A percentile compares a stretch with the other conserved stretches of the same genome.
Conservation (phyloP, 805 yeast genomes). For the Candida pseudofarinosa region DNA sequence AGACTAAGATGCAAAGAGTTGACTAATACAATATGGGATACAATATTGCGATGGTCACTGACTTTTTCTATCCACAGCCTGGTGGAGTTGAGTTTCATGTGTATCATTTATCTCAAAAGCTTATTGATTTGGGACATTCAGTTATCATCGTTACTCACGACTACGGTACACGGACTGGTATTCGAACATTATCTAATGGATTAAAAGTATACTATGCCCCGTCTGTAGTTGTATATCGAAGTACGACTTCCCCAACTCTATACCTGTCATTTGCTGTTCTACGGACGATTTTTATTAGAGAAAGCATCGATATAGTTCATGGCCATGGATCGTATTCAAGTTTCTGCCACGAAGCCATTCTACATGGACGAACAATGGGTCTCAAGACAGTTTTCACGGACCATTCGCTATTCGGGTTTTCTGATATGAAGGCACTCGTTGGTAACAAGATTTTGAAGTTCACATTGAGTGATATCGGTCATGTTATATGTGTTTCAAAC, state of each 20-base stretch:
- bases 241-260: conserved; percentile 83
- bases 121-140: conserved; percentile 76
- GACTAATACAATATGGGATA: conserved; percentile 17
- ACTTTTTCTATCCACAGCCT: conserved; percentile 96
- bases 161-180: conserved; percentile 77
- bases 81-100: conserved; percentile 98
- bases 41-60: conserved; percentile 75
- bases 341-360: conserved; percentile 81
- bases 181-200: conserved; percentile 82
- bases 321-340: conserved; percentile 91
- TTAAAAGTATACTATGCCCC: conserved; percentile 92
- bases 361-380: conserved; percentile 95
- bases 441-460: conserved; percentile 86
- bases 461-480: conserved; percentile 80
- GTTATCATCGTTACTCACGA: conserved; percentile 88
- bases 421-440: conserved; percentile 74
- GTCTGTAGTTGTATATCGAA: conserved; percentile 70
- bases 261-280: conserved; percentile 83
- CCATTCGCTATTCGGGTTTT: conserved; percentile 93
- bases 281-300: conserved; percentile 81
- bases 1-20: not conserved
- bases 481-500: conserved; percentile 93
- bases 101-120: conserved; percentile 81
- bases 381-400: conserved; percentile 89
- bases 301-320: conserved; percentile 82